Percentiles rank a stretch among this genome's conserved stretches.
Evolutionary conservation across 2,329 filamentous ascomycete species (phyloP).

Genomic region (Trichoderma hamatum): DNA sequence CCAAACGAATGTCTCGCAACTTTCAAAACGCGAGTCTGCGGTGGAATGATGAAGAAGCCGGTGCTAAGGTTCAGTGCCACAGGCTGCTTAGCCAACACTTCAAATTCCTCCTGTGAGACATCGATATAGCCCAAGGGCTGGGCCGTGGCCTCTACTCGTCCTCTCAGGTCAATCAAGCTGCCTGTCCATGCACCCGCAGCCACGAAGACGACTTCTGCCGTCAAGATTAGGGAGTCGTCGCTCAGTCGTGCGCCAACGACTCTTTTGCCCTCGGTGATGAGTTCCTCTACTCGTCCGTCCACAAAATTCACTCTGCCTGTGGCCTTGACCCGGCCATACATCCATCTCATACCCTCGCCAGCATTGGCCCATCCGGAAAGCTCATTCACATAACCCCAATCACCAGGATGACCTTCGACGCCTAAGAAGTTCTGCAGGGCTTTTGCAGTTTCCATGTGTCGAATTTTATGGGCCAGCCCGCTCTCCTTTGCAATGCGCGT

Average conservation of each 20-base stretch:
- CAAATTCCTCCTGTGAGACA: conserved; percentile 72
- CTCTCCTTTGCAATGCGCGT: conserved; percentile 48
- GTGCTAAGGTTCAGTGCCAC: conserved; percentile 72
- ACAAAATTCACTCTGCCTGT: conserved; percentile 61
- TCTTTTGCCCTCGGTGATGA: conserved; percentile 45
- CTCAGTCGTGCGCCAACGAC: conserved; percentile 57
- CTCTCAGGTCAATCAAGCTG: conserved; percentile 74
- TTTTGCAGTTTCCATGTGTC: conserved; percentile 48
- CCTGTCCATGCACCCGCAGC: conserved; percentile 89
- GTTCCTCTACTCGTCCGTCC: conserved; percentile 50
- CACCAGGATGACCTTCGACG: conserved; percentile 58
- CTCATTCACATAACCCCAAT: conserved; percentile 73
- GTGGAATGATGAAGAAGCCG: conserved; percentile 76
- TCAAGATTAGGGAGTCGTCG: conserved; percentile 42
- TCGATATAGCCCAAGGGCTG: conserved; percentile 79
- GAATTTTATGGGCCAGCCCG: conserved; percentile 45
- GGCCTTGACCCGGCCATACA: conserved; percentile 57
- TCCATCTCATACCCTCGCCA: conserved; percentile 67
- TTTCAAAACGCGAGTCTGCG: conserved; percentile 64
- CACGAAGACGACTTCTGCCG: conserved; percentile 74
- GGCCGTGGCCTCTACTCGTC: conserved; percentile 77
- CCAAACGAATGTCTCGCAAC: conserved; percentile 71
- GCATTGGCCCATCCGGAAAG: conserved; percentile 82
- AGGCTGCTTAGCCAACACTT: conserved; percentile 64
- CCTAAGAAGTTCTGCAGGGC: conserved; percentile 51